A percentile compares a stretch with the other conserved stretches of the same genome.
phyloP scores from a whole-genome alignment of 2,329 filamentous ascomycete species.

The Paracoccidioides brasiliensis region DNA sequence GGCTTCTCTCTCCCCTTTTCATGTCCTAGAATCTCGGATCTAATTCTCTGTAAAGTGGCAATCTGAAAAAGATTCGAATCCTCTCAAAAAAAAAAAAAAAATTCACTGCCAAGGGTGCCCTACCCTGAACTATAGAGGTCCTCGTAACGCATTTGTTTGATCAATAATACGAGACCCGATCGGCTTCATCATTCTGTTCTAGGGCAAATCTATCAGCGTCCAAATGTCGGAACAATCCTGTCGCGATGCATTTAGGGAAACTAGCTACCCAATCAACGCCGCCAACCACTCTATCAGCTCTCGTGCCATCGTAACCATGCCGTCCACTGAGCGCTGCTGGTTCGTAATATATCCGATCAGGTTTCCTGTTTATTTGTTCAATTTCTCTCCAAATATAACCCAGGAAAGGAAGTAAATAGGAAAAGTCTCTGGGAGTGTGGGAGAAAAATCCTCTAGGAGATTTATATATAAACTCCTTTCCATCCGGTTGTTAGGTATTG shows the following conservation, averaged over 20 bases:
- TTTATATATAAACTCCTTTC: not conserved
- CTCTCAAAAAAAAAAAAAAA: too few species aligned
- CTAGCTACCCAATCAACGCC: not conserved
- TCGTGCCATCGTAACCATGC: not conserved
- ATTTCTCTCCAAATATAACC: not conserved
- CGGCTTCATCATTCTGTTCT: too few species aligned
- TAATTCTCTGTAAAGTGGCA: too few species aligned
- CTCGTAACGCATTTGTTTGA: not conserved
- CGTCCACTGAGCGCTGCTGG: not conserved
- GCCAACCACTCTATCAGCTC: not conserved
- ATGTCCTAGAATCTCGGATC: too few species aligned
- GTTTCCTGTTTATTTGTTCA: not conserved
- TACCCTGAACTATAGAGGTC: too few species aligned
- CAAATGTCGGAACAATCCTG: not conserved
- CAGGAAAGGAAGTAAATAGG: not conserved
- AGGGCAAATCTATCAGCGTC: not conserved
- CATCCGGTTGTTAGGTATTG: not conserved
- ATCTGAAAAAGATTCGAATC: too few species aligned
- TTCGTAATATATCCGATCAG: not conserved
- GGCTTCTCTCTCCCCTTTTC: too few species aligned
- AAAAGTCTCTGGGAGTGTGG: not conserved
- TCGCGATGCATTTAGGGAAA: not conserved
- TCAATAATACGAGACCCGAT: not conserved
- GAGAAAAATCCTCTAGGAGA: not conserved
- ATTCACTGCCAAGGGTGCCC: too few species aligned